Evolutionary conservation across 1,284 basidiomycete genomes (phyloP), one percentile per base, ranked within the genome.

Genomic region (Xerocomus amazonicus): DNA sequence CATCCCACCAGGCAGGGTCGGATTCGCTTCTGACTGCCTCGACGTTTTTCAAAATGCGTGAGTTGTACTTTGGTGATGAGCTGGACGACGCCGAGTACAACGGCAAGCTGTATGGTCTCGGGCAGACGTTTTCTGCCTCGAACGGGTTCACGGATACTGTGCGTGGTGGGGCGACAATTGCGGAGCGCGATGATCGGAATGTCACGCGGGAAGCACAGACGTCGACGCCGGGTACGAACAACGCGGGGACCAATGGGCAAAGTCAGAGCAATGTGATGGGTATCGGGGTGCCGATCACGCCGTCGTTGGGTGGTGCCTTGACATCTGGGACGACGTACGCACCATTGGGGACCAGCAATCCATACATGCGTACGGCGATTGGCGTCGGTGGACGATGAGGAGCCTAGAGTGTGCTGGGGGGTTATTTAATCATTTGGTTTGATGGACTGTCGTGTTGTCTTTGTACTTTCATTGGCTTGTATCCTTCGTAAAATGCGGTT

Each of bases 41-140:
- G 6, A 92, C 92, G 0, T 98, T 97, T 73, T 98, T 98, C 87
- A 91, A 94, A 70, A 92, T 97, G 81, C 84, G 91, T 31, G 84
- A 92, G 59, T 73, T 88, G 37, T 97, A 94, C 74, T 98, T 97
- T 73, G 81, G 88, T 55, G 89, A 92, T 64, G 73, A 80, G 34
- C 81, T 97, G 50, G 91, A 97, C 63, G 87, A 92, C 54, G 70
- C 62, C 2, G 84, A 88, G 61, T 88, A 83, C 66, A 86, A 83
- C 52, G 84, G 85, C 51, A 87, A 87, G 62, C 74, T 90, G 3
- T 89, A 86, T 60, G 87, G 87, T 1, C 78, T 90, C 42, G 87
- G 87, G 8, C 83, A 84, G 65, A 87, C 87, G 9, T 87, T 87
- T 68, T 76, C 81, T 8, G 70, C 75, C 16, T 71, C 78, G 33